Conservation (phyloP, 1,284 basidiomycete species). For the Tausonia pullulans region DNA sequence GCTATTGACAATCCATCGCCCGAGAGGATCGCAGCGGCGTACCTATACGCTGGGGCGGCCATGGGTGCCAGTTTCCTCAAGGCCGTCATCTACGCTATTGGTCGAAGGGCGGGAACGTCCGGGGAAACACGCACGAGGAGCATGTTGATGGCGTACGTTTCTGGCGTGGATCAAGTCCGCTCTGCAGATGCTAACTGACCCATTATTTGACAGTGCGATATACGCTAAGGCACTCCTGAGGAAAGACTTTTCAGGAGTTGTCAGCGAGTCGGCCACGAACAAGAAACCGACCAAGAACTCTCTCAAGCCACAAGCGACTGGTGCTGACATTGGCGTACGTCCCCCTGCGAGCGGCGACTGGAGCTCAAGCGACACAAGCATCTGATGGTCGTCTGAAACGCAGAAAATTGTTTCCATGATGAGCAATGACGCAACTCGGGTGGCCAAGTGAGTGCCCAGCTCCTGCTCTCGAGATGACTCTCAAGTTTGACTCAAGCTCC, state of each 20-base stretch:
- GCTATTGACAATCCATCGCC: conserved; percentile 36
- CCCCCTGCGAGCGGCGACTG: too few species aligned
- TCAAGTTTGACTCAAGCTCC: neutral
- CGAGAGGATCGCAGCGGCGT: conserved; percentile 51
- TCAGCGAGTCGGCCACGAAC: conserved; percentile 34
- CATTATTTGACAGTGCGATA: conserved; percentile 44
- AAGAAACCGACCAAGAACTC: too few species aligned
- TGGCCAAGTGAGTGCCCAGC: neutral
- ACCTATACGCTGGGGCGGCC: conserved; percentile 57
- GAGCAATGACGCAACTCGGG: conserved; percentile 25
- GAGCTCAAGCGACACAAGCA: too few species aligned
- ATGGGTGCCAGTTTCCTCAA: conserved; percentile 46
- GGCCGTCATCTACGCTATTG: conserved; percentile 60
- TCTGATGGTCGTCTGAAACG: conserved; percentile 31
- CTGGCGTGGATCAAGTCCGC: conserved; percentile 49
- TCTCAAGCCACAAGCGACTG: conserved; percentile 1
- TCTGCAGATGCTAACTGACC: conserved; percentile 55
- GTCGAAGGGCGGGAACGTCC: conserved; percentile 50
- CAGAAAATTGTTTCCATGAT: conserved; percentile 42
- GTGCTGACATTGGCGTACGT: conserved; percentile 1
- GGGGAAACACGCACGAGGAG: conserved; percentile 48
- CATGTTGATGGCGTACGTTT: conserved; percentile 71
- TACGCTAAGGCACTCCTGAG: conserved; percentile 83
- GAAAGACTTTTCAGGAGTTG: conserved; percentile 68
- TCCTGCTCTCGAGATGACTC: neutral